Base-by-base conservation (phyloP, 176 grass and related monocot species). In the Oryza australiensis region DNA sequence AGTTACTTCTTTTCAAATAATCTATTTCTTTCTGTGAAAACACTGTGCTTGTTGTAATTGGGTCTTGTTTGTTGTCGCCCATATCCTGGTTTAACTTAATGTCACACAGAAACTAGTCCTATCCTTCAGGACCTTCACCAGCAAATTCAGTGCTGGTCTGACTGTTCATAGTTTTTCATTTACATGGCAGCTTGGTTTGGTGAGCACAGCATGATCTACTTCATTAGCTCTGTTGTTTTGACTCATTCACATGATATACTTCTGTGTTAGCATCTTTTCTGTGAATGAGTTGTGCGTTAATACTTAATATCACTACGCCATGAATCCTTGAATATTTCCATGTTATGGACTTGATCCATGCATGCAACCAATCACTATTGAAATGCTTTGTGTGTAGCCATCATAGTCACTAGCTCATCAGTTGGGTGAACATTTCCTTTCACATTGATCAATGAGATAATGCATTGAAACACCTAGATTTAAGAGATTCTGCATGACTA, bases 381-480 rank as follows among this genome's bases (percentile, higher is more conserved):
- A 11, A 66, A 66, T 78, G 62, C 62, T 46, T 12, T 28, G 38
- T 30, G 16, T 53, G 32, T 34, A 76, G 24, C 3, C 45, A 9
- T 8, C 55, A 60, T 62, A 62, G 53, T 75, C 13, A 6, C 53
- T 26, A 14, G 33, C 34, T 57, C 18, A 57, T 57, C 53, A 57
- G 53, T 75, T 63, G 75, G 65, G 26, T 77, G 27, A 10, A 0
- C 16, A 37, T 68, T 33, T 33, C 35, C 33, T 18, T 41, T 80
- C 29, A 10, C 51, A 68, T 80, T 55, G 68, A 68, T 80, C 51
- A 80, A 57, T 55, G 64, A 5, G 12, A 69, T 69, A 28, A 66
- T 49, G n/a, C 45, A 37, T 49, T 51, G 43, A 26, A n/a, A 67
- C 46, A 42, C 4, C 20, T 51, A 32, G 29, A 67, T 27, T 79